Evolutionary conservation across 2,329 filamentous ascomycete genomes (phyloP).

Genomic region (Metarhizium humberi): DNA sequence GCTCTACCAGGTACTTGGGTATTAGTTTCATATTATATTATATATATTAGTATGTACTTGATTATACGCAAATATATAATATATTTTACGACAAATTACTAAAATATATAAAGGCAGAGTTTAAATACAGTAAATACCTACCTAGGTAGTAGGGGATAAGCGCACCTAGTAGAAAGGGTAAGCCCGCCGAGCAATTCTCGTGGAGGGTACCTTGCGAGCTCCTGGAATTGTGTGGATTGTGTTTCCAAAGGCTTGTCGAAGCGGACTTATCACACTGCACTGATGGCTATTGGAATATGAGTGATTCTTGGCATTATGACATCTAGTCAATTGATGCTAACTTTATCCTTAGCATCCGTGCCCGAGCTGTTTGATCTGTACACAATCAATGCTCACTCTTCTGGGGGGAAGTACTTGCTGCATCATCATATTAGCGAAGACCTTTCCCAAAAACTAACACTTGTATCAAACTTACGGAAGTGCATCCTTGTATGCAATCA

Average conservation of each 20-base stretch:
- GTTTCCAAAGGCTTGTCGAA: neutral
- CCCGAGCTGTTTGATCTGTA: neutral
- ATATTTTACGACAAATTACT: too few relatives aligned
- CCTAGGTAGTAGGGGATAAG: too few relatives aligned
- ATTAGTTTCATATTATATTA: too few relatives aligned
- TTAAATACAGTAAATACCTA: too few relatives aligned
- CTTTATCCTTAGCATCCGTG: too few relatives aligned
- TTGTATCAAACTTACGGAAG: slow-evolving; percentile 51
- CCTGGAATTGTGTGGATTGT: neutral
- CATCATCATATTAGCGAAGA: neutral
- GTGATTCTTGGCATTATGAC: neutral
- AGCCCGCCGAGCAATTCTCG: too few relatives aligned
- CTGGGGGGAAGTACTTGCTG: slow-evolving; percentile 18
- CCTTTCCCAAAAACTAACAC: neutral
- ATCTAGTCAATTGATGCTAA: neutral
- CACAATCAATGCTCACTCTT: neutral
- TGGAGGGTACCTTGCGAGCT: neutral
- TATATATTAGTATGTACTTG: too few relatives aligned
- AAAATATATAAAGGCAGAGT: too few relatives aligned
- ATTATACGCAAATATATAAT: too few relatives aligned
- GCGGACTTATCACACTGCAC: neutral
- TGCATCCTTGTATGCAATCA: slow-evolving; percentile 56
- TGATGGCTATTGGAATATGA: neutral
- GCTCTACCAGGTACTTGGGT: too few relatives aligned
- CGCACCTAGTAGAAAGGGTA: too few relatives aligned